Conservation (phyloP, 1,284 basidiomycete species). For the Cutaneotrichosporon cutaneum region DNA sequence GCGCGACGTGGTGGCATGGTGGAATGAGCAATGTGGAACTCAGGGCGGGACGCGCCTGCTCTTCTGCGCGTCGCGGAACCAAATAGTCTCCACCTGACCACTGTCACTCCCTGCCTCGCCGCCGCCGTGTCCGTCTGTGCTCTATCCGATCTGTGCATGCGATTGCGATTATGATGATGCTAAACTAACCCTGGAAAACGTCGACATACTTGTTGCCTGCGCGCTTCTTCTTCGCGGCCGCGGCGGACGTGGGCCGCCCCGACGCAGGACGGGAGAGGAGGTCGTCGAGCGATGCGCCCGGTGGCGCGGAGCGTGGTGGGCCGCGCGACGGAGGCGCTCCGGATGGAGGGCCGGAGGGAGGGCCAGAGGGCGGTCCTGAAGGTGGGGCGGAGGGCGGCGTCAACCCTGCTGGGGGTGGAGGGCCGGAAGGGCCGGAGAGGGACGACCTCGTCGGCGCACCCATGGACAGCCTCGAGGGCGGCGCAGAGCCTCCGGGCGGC, state of each 20-base stretch:
- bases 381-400: conserved; percentile 22
- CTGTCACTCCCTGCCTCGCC: too few relatives aligned
- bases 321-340: conserved; percentile 5
- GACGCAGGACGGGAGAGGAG: conserved; percentile 46
- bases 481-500: neutral
- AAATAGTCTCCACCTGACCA: conserved; percentile 1
- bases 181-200: conserved; percentile 35
- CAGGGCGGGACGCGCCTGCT: neutral
- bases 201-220: conserved; percentile 75
- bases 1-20: conserved; percentile 9
- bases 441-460: neutral
- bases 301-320: conserved; percentile 42
- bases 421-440: neutral
- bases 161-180: conserved; percentile 6
- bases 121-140: too few relatives aligned
- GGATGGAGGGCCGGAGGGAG: neutral
- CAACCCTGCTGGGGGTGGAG: neutral
- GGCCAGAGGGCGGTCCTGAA: conserved; percentile 11
- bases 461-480: neutral
- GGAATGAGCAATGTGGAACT: conserved; percentile 1
- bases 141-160: conserved; percentile 1
- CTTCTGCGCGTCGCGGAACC: conserved; percentile 9
- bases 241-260: conserved; percentile 42
- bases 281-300: conserved; percentile 53
- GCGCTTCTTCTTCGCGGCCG: conserved; percentile 69